Percentiles rank a stretch among this genome's conserved stretches.
Evolutionary conservation across 192 early-diverging fungal genomes (phyloP).

Genomic region (Backusella circina): DNA sequence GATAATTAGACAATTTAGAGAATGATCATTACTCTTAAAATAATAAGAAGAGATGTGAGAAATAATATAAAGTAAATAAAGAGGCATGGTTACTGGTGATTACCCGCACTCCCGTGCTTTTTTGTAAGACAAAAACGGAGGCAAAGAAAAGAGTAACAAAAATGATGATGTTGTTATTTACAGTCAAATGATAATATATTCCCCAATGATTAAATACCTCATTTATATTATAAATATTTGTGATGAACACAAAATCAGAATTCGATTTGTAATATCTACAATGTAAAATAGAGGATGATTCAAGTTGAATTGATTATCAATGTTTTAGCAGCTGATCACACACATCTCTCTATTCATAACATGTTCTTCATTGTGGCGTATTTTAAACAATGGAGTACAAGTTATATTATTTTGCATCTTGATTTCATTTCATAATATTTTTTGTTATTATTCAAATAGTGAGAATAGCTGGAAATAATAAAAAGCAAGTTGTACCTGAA

Average conservation of each 20-base stretch:
- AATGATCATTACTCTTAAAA: too few relatives aligned
- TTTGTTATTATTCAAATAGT: not conserved
- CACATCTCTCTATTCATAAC: not conserved
- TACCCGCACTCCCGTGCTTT: not conserved
- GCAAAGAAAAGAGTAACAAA: too few relatives aligned
- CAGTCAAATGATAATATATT: not conserved
- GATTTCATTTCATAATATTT: too few relatives aligned
- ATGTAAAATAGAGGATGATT: too few relatives aligned
- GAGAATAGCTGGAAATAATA: not conserved
- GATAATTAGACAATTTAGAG: too few relatives aligned
- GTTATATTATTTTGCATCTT: not conserved
- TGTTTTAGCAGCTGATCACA: not conserved
- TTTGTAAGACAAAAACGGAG: too few relatives aligned
- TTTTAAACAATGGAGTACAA: not conserved
- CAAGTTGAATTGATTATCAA: not conserved
- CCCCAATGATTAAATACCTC: not conserved
- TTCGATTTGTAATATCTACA: not conserved
- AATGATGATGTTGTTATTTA: not conserved
- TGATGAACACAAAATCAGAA: not conserved
- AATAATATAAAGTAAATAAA: not conserved
- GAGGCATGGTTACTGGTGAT: not conserved
- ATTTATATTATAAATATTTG: not conserved
- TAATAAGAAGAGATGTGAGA: too few relatives aligned
- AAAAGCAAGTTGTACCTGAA: not conserved
- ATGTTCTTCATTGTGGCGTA: not conserved